A percentile compares a stretch with the other conserved stretches of the same genome.
These are phyloP conservation scores for Kluyveromyces marxianus DNA, from an alignment of 1,139 yeast species.

Conservation along the genomic window DNA sequence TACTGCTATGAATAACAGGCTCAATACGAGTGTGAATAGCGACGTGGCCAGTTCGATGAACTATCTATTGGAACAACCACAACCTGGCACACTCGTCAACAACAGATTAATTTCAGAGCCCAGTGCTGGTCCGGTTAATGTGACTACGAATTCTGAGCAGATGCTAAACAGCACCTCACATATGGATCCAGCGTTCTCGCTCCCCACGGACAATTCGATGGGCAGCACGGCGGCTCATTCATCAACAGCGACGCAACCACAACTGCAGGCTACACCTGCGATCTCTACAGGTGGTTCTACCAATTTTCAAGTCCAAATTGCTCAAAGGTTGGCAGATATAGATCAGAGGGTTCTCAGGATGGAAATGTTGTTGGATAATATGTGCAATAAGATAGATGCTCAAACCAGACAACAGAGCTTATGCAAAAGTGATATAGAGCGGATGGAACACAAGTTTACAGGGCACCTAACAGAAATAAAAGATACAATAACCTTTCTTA, in stretches of 20 bases:
- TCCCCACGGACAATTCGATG: conserved; percentile 1
- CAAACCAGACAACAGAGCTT: neutral
- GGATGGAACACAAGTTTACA: neutral
- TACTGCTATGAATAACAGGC: neutral
- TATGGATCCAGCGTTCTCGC: neutral
- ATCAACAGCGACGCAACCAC: neutral
- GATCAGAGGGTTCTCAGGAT: conserved; percentile 3
- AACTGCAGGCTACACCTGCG: conserved; percentile 4
- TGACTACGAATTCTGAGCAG: neutral
- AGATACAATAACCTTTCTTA: neutral
- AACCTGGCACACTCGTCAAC: neutral
- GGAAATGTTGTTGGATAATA: conserved; percentile 4
- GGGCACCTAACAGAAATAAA: neutral
- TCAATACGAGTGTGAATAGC: neutral
- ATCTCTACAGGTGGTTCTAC: conserved; percentile 5
- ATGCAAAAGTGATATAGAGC: neutral
- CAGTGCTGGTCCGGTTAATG: neutral
- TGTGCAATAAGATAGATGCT: conserved; percentile 2
- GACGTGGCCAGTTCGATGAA: conserved; percentile 3
- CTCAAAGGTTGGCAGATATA: conserved; percentile 5
- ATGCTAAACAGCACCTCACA: neutral
- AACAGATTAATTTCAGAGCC: neutral
- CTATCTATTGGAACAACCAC: conserved; percentile 3
- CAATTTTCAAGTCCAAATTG: conserved; percentile 5
- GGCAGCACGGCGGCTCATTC: neutral